Evolutionary conservation across 352 stramenopile species (phyloP).

Genomic region (Phytophthora cactorum): DNA sequence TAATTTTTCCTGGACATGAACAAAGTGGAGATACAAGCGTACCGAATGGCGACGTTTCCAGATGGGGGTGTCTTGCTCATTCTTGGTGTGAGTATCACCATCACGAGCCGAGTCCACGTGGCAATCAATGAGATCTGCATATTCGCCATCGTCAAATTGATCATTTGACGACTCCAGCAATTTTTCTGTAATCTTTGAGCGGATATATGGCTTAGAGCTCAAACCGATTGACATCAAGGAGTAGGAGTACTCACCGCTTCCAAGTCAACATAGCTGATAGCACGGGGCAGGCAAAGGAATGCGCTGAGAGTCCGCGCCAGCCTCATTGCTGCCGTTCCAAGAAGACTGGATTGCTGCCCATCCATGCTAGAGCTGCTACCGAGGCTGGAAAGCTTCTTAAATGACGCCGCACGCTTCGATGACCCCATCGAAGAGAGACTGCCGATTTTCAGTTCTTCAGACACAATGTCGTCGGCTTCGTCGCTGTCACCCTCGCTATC

Average conservation of each 20-base stretch:
- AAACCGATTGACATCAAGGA: background rate
- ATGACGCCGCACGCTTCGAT: slow-evolving; percentile 20
- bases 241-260: slow-evolving; percentile 46
- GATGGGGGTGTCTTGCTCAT: slow-evolving; percentile 35
- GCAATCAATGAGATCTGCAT: slow-evolving; percentile 69
- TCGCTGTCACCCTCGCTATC: slow-evolving; percentile 53
- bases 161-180: slow-evolving; percentile 66
- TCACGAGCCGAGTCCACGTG: slow-evolving; percentile 69
- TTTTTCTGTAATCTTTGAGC: slow-evolving; percentile 69
- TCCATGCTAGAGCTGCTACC: slow-evolving; percentile 42
- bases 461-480: slow-evolving; percentile 45
- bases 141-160: slow-evolving; percentile 61
- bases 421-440: slow-evolving; percentile 18
- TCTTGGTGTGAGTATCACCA: slow-evolving; percentile 25
- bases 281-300: slow-evolving; percentile 69
- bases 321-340: slow-evolving; percentile 47
- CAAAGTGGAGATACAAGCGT: background rate
- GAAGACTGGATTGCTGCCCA: slow-evolving; percentile 22
- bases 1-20: background rate
- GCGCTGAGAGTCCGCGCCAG: slow-evolving; percentile 69
- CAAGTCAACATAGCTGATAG: slow-evolving; percentile 77
- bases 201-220: background rate
- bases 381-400: slow-evolving; percentile 36
- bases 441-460: slow-evolving; percentile 30
- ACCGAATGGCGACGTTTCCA: slow-evolving; percentile 62